Evolutionary conservation across 1,284 basidiomycete species (phyloP).

Genomic region (Vanrija sp.): DNA sequence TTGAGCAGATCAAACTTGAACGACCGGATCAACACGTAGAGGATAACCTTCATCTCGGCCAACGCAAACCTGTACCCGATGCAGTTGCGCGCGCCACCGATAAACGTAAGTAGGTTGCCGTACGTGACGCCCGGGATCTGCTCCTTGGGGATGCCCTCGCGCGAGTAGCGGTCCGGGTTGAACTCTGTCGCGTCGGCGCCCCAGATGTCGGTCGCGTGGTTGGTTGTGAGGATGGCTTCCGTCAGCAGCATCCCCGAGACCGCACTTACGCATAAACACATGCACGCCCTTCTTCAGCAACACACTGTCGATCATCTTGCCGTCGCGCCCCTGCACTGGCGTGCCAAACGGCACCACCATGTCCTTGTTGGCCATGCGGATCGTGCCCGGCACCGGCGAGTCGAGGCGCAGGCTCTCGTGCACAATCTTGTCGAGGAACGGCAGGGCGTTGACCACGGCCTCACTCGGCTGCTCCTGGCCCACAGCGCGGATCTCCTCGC

Average conservation of each 20-base stretch:
- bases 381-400: constrained; percentile 62
- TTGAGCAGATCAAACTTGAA: constrained; percentile 57
- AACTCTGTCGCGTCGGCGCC: constrained; percentile 64
- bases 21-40: constrained; percentile 58
- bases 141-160: constrained; percentile 33
- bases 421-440: constrained; percentile 62
- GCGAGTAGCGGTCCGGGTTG: constrained; percentile 42
- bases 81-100: constrained; percentile 63
- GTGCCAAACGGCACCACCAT: constrained; percentile 59
- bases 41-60: constrained; percentile 60
- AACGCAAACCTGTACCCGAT: constrained; percentile 69
- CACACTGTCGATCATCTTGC: constrained; percentile 39
- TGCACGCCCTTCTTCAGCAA: constrained; percentile 26
- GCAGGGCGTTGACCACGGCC: constrained; percentile 50
- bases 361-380: constrained; percentile 58
- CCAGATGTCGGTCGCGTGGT: constrained; percentile 60
- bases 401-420: constrained; percentile 64
- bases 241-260: background rate
- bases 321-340: constrained; percentile 47
- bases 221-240: constrained; percentile 54
- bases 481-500: constrained; percentile 51
- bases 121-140: constrained; percentile 58
- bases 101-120: constrained; percentile 63
- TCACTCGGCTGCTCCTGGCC: no score
- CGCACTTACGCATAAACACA: constrained; percentile 37